Percentiles rank a stretch among this genome's conserved stretches.
These are phyloP conservation scores for Penicillium mononematosum DNA, from an alignment of 495 filamentous ascomycete genomes.

Conservation along the genomic window DNA sequence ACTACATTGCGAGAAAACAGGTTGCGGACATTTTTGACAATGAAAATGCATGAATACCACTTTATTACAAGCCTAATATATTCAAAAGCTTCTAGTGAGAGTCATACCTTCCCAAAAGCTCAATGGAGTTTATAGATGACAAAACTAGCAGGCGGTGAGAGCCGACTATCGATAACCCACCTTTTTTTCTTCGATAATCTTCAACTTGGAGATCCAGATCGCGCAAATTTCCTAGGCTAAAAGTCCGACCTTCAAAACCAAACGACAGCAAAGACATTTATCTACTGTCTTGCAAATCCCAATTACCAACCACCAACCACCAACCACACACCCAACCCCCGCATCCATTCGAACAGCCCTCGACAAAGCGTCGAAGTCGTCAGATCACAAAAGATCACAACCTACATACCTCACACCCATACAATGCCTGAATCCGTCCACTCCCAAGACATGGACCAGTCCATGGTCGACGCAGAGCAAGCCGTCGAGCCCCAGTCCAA, in stretches of 20 bases:
- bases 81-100: neutral
- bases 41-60: neutral
- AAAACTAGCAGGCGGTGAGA: conserved; percentile 27
- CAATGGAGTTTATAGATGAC: conserved; percentile 3
- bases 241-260: neutral
- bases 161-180: conserved; percentile 34
- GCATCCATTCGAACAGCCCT: neutral
- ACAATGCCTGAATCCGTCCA: conserved; percentile 46
- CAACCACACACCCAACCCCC: neutral
- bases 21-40: neutral
- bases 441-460: conserved; percentile 46
- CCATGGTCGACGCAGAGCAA: conserved; percentile 52
- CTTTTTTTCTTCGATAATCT: conserved; percentile 31
- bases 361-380: neutral
- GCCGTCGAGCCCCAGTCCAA: conserved; percentile 31
- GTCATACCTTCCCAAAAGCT: neutral
- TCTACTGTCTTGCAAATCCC: neutral
- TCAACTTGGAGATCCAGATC: conserved; percentile 11
- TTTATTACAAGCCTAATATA: neutral
- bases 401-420: neutral
- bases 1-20: neutral
- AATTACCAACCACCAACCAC: neutral
- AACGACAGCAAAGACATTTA: neutral
- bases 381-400: no score
- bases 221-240: conserved; percentile 6